phyloP scores from a whole-genome alignment of 2,329 filamentous ascomycete species.

The Emmonsia crescens region DNA sequence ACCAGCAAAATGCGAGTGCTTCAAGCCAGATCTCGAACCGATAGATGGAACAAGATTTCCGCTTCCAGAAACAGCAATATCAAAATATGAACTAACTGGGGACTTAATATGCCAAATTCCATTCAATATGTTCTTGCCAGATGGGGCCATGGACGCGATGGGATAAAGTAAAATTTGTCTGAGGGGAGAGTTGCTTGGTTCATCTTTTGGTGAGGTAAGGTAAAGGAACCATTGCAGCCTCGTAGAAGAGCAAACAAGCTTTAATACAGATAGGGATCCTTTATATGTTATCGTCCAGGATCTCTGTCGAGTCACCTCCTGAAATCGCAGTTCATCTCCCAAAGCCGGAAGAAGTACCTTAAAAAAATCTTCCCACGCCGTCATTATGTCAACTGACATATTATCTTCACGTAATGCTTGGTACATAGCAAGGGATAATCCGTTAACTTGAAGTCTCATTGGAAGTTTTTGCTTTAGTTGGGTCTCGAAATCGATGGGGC shows the following conservation, averaged over 20 bases:
- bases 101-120: constrained; percentile 38
- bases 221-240: constrained; percentile 40
- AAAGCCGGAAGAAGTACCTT: constrained; percentile 18
- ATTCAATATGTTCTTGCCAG: constrained; percentile 18
- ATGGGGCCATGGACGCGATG: constrained; percentile 38
- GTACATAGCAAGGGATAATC: constrained; percentile 19
- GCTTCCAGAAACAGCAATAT: constrained; percentile 27
- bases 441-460: constrained; percentile 28
- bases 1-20: constrained; percentile 25
- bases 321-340: constrained; percentile 24
- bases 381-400: neutral
- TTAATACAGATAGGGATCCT: constrained; percentile 28
- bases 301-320: constrained; percentile 22
- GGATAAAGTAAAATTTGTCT: constrained; percentile 37
- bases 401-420: constrained; percentile 10
- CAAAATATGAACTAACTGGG: constrained; percentile 27
- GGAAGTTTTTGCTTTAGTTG: constrained; percentile 35
- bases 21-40: constrained; percentile 31
- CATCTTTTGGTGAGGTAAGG: constrained; percentile 29
- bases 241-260: constrained; percentile 25
- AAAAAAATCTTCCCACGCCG: constrained; percentile 9
- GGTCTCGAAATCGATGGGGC: constrained; percentile 36
- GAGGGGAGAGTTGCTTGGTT: constrained; percentile 30
- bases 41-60: constrained; percentile 27
- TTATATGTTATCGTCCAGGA: constrained; percentile 36